These are phyloP conservation scores for Plasmodium knowlesi DNA, from an alignment of 169 alveolate species.

Conservation along the genomic window DNA sequence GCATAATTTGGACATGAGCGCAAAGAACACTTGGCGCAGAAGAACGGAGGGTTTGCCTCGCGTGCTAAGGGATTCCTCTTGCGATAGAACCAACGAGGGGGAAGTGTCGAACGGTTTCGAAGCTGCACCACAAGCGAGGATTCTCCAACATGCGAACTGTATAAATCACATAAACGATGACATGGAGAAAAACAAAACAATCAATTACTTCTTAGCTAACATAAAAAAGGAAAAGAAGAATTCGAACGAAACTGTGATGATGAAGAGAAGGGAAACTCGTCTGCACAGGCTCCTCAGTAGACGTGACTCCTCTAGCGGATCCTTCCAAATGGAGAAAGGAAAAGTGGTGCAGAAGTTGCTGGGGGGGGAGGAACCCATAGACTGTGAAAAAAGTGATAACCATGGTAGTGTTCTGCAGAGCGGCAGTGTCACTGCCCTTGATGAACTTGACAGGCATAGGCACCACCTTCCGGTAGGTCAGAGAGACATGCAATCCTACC, in stretches of 20 bases:
- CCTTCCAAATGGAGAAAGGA: neutral
- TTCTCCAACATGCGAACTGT: neutral
- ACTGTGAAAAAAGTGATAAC: neutral
- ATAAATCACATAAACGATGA: neutral
- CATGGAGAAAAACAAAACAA: slow-evolving; percentile 15
- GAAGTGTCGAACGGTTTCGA: neutral
- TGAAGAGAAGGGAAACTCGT: neutral
- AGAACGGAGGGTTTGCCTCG: neutral
- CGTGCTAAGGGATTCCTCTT: neutral
- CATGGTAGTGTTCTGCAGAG: neutral
- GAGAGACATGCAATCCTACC: slow-evolving; percentile 1
- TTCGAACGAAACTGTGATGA: neutral
- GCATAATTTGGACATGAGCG: neutral
- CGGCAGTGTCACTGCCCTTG: neutral
- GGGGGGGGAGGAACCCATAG: neutral
- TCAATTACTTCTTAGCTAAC: slow-evolving; percentile 25
- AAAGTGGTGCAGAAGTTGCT: neutral
- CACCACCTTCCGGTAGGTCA: neutral
- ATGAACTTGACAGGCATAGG: neutral
- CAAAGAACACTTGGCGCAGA: neutral
- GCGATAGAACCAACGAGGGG: neutral
- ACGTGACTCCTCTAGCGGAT: neutral
- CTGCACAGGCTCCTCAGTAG: neutral
- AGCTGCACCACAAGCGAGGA: neutral
- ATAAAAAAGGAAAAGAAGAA: slow-evolving; percentile 23